Percentiles rank a stretch among this genome's conserved stretches.
Evolutionary conservation across 352 stramenopile species (phyloP).

Genomic region (Phytophthora tubulina): DNA sequence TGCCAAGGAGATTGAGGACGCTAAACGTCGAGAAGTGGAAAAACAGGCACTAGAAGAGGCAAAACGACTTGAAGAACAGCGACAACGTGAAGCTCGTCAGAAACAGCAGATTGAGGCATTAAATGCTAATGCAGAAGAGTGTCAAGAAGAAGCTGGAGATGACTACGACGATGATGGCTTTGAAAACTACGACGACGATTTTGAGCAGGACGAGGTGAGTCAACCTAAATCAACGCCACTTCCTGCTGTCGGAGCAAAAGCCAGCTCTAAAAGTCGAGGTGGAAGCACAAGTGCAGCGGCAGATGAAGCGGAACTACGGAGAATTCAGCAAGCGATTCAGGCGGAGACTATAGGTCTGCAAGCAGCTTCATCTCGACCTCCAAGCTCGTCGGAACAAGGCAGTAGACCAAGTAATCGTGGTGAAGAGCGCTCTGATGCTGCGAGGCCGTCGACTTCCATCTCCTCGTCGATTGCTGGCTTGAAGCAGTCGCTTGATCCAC

Average conservation of each 20-base stretch:
- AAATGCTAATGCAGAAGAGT: conserved; percentile 80
- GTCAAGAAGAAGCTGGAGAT: conserved; percentile 62
- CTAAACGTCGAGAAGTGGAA: conserved; percentile 53
- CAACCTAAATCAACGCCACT: conserved; percentile 38
- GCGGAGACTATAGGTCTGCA: conserved; percentile 64
- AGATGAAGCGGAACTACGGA: conserved; percentile 53
- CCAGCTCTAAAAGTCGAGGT: conserved; percentile 35
- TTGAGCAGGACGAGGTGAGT: conserved; percentile 51
- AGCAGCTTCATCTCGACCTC: conserved; percentile 40
- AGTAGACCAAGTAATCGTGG: conserved; percentile 13
- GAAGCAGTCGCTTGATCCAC: conserved; percentile 76
- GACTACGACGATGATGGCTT: conserved; percentile 79
- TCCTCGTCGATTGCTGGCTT: conserved; percentile 77
- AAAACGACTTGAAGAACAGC: conserved; percentile 53
- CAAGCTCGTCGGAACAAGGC: conserved; percentile 30
- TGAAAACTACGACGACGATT: conserved; percentile 75
- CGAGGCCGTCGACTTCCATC: conserved; percentile 43
- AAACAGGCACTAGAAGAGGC: conserved; percentile 61
- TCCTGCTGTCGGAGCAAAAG: conserved; percentile 19
- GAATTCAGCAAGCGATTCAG: conserved; percentile 72
- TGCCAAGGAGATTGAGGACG: conserved; percentile 62
- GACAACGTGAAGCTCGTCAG: conserved; percentile 54
- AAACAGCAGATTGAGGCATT: conserved; percentile 62
- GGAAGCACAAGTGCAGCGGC: conserved; percentile 3
- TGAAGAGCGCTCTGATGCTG: conserved; percentile 12